Conservation (phyloP, 257 asterid species). For the Asclepias syriaca region DNA sequence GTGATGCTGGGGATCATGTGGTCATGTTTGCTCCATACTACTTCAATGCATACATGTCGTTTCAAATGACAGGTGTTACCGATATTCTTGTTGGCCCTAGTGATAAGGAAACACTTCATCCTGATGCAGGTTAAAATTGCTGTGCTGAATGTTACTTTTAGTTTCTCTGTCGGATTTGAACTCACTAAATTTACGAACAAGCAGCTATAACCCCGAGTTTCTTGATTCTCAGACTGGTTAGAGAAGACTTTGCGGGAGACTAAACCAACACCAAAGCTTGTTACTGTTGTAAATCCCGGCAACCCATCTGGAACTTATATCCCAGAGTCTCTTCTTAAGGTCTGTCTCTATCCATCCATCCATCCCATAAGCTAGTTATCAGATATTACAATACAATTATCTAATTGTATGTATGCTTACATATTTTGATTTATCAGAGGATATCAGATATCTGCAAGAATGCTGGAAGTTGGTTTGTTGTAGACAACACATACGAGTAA, state of each 20-base stretch:
- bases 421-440: constrained; percentile 41
- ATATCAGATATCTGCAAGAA: constrained; percentile 76
- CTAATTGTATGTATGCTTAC: not conserved
- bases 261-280: constrained; percentile 92
- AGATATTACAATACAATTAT: not conserved
- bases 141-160: not conserved
- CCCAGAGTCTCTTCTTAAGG: constrained; percentile 92
- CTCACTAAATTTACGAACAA: not conserved
- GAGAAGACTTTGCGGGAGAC: constrained; percentile 59
- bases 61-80: constrained; percentile 98
- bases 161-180: not conserved
- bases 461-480: constrained; percentile 90
- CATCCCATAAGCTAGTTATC: not conserved
- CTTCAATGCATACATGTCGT: constrained; percentile 93
- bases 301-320: constrained; percentile 98
- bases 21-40: constrained; percentile 97
- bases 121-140: constrained; percentile 72
- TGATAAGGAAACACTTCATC: constrained; percentile 78
- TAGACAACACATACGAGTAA: constrained; percentile 97
- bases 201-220: not conserved
- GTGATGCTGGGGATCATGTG: constrained; percentile 90
- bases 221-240: constrained; percentile 65
- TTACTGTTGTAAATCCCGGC: constrained; percentile 92
- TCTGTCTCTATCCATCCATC: constrained; percentile 18
- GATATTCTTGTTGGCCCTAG: constrained; percentile 89